Percentiles rank a stretch among this genome's conserved stretches.
phyloP scores from a whole-genome alignment of 2,329 filamentous ascomycete genomes.

The Cytospora paraplurivora region DNA sequence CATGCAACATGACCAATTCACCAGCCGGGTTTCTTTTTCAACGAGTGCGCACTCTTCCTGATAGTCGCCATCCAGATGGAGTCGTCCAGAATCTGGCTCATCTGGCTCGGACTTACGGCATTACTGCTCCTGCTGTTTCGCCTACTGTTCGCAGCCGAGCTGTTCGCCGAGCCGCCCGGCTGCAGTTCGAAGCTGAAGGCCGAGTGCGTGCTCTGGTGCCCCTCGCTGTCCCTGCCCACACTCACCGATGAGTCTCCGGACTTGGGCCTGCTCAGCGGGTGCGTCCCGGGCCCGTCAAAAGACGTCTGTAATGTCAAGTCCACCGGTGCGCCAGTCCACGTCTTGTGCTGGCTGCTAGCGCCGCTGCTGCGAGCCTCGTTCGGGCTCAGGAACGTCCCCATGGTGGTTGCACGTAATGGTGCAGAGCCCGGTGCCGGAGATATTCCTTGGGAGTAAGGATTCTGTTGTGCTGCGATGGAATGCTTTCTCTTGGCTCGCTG shows the following conservation, averaged over 20 bases:
- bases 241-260: conserved; percentile 38
- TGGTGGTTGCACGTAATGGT: conserved; percentile 29
- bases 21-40: conserved; percentile 36
- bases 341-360: conserved; percentile 41
- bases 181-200: conserved; percentile 62
- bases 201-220: conserved; percentile 49
- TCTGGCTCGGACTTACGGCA: conserved; percentile 72
- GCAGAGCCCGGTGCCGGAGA: conserved; percentile 34
- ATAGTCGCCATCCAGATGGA: conserved; percentile 95
- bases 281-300: conserved; percentile 38
- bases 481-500: conserved; percentile 40
- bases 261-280: conserved; percentile 58
- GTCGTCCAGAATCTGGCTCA: conserved; percentile 83
- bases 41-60: conserved; percentile 77
- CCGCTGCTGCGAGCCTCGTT: conserved; percentile 40
- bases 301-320: conserved; percentile 48
- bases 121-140: conserved; percentile 64
- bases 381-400: conserved; percentile 41
- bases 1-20: conserved; percentile 28
- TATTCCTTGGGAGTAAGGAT: conserved; percentile 17
- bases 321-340: conserved; percentile 46
- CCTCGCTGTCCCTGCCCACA: conserved; percentile 36
- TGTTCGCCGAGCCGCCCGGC: conserved; percentile 42
- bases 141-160: conserved; percentile 33
- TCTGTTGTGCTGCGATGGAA: conserved; percentile 21